Conservation (phyloP, 164 flowering plant species). For the Warburgia ugandensis region DNA sequence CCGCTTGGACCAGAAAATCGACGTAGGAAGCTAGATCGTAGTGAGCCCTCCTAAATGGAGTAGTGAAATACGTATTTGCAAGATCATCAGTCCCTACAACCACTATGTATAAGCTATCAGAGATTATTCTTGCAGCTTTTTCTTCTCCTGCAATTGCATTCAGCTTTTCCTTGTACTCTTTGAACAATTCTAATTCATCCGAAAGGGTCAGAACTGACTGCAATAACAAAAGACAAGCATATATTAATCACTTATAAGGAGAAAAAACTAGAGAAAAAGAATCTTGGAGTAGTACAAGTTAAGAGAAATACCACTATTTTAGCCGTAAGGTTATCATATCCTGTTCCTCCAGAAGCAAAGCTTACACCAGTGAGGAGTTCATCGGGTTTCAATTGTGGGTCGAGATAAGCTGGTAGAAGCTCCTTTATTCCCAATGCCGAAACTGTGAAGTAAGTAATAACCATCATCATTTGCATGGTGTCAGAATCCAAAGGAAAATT, state of each 20-base stretch:
- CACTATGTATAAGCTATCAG: constrained; percentile 19
- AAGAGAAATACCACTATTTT: constrained; percentile 11
- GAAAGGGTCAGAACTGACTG: constrained; percentile 9
- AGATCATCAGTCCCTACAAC: constrained; percentile 36
- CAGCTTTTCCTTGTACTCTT: constrained; percentile 22
- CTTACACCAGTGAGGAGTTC: not conserved
- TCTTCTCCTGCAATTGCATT: constrained; percentile 23
- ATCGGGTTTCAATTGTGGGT: not conserved
- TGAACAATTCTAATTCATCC: constrained; percentile 31
- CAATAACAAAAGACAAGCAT: too few species aligned
- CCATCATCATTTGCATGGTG: too few species aligned
- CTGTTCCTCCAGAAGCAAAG: too few species aligned
- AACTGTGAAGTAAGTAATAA: too few species aligned
- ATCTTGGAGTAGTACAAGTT: too few species aligned
- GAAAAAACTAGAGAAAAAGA: too few species aligned
- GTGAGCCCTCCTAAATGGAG: constrained; percentile 4
- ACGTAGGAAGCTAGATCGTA: constrained; percentile 26
- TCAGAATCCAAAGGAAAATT: too few species aligned
- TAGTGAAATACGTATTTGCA: constrained; percentile 25
- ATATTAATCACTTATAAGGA: too few species aligned
- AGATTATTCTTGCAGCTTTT: constrained; percentile 12
- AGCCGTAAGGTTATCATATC: constrained; percentile 3
- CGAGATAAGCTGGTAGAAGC: constrained; percentile 2
- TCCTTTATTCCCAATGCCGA: not conserved
- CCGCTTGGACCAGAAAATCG: constrained; percentile 18